Evolutionary conservation across 805 yeast genomes (phyloP), one percentile per base, ranked within the genome.

Genomic region (Debaryomyces maramus): DNA sequence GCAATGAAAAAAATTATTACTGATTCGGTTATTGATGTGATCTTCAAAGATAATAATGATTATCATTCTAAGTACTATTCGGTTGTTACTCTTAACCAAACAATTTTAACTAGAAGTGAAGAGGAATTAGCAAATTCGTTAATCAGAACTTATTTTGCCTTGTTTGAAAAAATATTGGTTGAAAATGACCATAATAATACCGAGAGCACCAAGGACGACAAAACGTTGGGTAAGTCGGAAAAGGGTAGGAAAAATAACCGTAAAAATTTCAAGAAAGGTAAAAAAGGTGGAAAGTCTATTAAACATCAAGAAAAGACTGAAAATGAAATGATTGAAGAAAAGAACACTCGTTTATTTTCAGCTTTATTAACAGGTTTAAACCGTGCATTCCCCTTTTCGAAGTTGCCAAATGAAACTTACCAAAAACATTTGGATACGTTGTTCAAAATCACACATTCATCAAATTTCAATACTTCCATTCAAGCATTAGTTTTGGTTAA

Each of bases 331-430:
- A 45, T 67, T 16, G 87, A 88, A 55, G 98, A 93, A 59, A 87
- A 83, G 52, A 85, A 83, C 53, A 76, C 95, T 32, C 87, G 86
- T 54, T 65, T 91, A 51, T 88, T 91, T 52, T 82, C 96, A 20
- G 97, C 97, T 11, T 75, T 93, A 41, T 76, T 93, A 49, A 88
- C 99, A 1, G 99, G 99, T 51, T 77, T 93, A 43, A 93, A 93
- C 61, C 85, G 99, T 66, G 90, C 98, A 0, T 91, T 88, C 73
- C 98, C 98, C 40, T 93, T 87, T 60, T 81, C 96, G 2, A 75
- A 80, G 47, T 70, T 93, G 39, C 82, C 88, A 13, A 75, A 80
- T 27, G 81, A 83, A 20, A 77, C 78, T 5, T 88, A 83, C 56
- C 78, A 80, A 48, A 71, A 77, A 45, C 97, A 93, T 65, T 70